These are phyloP conservation scores for Aphanomyces euteiches DNA, from an alignment of 352 stramenopile species.

Conservation along the genomic window DNA sequence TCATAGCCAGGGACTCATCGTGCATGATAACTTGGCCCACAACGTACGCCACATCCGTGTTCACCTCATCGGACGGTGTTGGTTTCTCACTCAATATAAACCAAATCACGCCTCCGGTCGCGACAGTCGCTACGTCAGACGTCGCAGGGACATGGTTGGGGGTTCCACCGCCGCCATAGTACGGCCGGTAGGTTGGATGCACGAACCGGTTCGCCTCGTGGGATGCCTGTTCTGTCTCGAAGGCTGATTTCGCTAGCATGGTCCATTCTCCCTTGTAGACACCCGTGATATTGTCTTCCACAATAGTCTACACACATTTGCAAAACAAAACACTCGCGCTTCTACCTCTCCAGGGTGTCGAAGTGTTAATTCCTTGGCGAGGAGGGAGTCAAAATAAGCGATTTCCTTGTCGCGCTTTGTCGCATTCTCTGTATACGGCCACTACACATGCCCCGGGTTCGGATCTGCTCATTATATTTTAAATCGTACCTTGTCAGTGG, in stretches of 20 bases:
- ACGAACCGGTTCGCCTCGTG: conserved; percentile 34
- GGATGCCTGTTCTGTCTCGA: conserved; percentile 50
- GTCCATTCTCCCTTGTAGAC: conserved; percentile 75
- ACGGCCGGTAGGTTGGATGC: conserved; percentile 41
- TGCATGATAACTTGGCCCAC: conserved; percentile 81
- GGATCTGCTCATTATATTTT: conserved; percentile 10
- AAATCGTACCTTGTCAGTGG: conserved; percentile 36
- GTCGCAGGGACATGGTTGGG: conserved; percentile 77
- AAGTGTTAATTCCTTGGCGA: conserved; percentile 32
- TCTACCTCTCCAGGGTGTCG: conserved; percentile 45
- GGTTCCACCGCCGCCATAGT: conserved; percentile 64
- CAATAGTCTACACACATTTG: conserved; percentile 18
- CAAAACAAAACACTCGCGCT: conserved; percentile 32
- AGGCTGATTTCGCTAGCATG: conserved; percentile 53
- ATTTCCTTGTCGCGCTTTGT: conserved; percentile 52
- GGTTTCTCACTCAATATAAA: conserved; percentile 79
- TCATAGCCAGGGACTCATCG: conserved; percentile 72
- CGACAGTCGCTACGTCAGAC: conserved; percentile 51
- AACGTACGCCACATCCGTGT: conserved; percentile 66
- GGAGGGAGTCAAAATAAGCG: conserved; percentile 46
- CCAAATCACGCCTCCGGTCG: conserved; percentile 56
- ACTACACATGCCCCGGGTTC: conserved; percentile 15
- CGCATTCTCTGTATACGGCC: conserved; percentile 46
- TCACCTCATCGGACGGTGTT: conserved; percentile 61
- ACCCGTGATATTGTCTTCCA: conserved; percentile 60